These are phyloP conservation scores for Globisporangium ultimum DNA, from an alignment of 352 stramenopile species.

Conservation along the genomic window DNA sequence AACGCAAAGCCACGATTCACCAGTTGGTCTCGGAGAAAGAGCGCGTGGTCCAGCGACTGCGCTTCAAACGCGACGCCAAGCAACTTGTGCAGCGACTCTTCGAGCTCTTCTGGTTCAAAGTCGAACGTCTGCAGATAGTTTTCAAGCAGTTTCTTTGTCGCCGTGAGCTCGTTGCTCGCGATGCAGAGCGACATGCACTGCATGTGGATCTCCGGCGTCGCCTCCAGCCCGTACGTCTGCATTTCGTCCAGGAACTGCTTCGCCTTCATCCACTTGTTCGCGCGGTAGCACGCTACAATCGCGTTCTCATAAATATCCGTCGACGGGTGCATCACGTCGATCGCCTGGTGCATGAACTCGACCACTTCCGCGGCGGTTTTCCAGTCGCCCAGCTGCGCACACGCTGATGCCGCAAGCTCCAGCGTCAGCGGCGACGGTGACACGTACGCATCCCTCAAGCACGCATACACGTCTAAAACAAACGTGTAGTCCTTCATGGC, in stretches of 20 bases:
- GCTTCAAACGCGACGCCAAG: conserved; percentile 39
- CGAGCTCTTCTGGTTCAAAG: conserved; percentile 32
- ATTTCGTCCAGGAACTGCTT: conserved; percentile 73
- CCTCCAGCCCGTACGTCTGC: conserved; percentile 44
- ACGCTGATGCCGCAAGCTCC: conserved; percentile 58
- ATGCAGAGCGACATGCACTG: conserved; percentile 52
- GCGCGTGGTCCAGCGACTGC: conserved; percentile 43
- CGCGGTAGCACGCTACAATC: conserved; percentile 45
- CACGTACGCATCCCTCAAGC: conserved; percentile 48
- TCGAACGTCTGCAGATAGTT: conserved; percentile 39
- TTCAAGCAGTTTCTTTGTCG: conserved; percentile 38
- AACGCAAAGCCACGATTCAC: conserved; percentile 24
- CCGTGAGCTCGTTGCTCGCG: conserved; percentile 44
- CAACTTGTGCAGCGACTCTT: conserved; percentile 34
- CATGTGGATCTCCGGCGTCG: conserved; percentile 47
- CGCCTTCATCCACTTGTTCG: conserved; percentile 62
- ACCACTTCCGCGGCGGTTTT: conserved; percentile 54
- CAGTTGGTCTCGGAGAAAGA: conserved; percentile 60
- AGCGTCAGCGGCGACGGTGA: conserved; percentile 66
- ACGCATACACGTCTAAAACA: conserved; percentile 57
- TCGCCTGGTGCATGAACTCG: conserved; percentile 61
- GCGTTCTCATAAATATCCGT: conserved; percentile 71
- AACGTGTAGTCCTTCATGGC: conserved; percentile 51
- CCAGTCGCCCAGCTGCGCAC: conserved; percentile 51
- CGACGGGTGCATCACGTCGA: conserved; percentile 71